Base-by-base conservation (phyloP, 495 filamentous ascomycete genomes). In the Choiromyces venosus region DNA sequence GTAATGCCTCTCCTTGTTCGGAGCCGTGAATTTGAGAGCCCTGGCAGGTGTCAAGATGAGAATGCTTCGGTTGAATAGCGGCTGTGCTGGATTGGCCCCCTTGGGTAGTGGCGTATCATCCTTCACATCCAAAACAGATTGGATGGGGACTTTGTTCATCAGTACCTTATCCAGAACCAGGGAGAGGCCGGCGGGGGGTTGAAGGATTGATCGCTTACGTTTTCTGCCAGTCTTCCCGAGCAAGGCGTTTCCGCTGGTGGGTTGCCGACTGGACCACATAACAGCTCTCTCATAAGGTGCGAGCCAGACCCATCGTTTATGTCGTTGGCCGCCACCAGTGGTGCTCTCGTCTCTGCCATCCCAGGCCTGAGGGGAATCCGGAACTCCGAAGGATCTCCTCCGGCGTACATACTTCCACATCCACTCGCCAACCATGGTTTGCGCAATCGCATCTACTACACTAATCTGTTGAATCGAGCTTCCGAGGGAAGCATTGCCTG, bases 391-490 rank as follows among this genome's bases (percentile, higher is more conserved):
- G 2, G 95, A 95, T 82, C 92, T 97, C 75, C 95, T 88, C 81
- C 93, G 88, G 56, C 95, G 88, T 56, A 98, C 91, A 81, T 98
- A 98, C 80, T 99, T 99, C 87, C 91, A 98, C 95, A 99, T 98
- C 95, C 95, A 99, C 80, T 98, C 95, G 40, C 95, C 95, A 65
- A 98, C 93, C 95, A 98, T 99, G 7, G 95, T 97, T 78, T 96
- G 92, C 4, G 95, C 93, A 83, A 99, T 98, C 19, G 95, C 92
- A 84, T 98, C 94, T n/a, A 98, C 93, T 37, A 98, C 95, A 72
- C 88, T 91, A 0, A 91, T 91, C 37, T 90, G 86, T 78, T 93
- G 89, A 61, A 87, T 86, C 4, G 85, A 83, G 76, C 89, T 89
- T 2, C 84, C 87, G 65, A 86, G 83, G 38, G 92, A 92, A 67